Evolutionary conservation across 352 stramenopile species (phyloP).

Genomic region (Phytopythium delawarense): DNA sequence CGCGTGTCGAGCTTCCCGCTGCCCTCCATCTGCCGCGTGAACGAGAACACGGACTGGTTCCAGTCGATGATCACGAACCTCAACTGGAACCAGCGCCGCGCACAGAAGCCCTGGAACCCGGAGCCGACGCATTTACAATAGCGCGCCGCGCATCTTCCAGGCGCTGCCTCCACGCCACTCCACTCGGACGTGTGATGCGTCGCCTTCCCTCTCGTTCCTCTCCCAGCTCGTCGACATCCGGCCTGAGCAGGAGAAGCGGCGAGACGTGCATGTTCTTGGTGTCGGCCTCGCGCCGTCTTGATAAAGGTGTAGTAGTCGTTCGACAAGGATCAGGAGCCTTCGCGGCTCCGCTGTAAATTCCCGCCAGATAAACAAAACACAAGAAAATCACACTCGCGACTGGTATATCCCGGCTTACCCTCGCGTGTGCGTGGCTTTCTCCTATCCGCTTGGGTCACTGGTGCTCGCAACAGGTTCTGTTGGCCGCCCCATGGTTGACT

Average conservation of each 20-base stretch:
- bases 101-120: slow-evolving; percentile 74
- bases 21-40: slow-evolving; percentile 81
- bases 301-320: slow-evolving; percentile 5
- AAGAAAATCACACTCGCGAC: neutral
- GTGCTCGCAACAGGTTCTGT: neutral
- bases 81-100: slow-evolving; percentile 90
- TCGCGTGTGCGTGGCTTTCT: neutral
- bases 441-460: neutral
- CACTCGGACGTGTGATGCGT: neutral
- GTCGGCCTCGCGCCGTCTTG: neutral
- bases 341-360: slow-evolving; percentile 9
- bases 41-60: slow-evolving; percentile 92
- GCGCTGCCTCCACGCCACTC: neutral
- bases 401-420: neutral
- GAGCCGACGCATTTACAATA: slow-evolving; percentile 1
- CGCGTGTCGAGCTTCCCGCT: slow-evolving; percentile 86
- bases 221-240: neutral
- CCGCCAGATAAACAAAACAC: slow-evolving; percentile 5
- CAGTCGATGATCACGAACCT: slow-evolving; percentile 90
- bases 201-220: neutral
- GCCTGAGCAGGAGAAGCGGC: neutral
- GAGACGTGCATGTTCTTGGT: neutral
- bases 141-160: neutral
- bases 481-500: neutral
- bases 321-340: neutral